Evolutionary conservation across 2,329 filamentous ascomycete species (phyloP), one percentile per base, ranked within the genome.

Genomic region (Verticillium dahliae): DNA sequence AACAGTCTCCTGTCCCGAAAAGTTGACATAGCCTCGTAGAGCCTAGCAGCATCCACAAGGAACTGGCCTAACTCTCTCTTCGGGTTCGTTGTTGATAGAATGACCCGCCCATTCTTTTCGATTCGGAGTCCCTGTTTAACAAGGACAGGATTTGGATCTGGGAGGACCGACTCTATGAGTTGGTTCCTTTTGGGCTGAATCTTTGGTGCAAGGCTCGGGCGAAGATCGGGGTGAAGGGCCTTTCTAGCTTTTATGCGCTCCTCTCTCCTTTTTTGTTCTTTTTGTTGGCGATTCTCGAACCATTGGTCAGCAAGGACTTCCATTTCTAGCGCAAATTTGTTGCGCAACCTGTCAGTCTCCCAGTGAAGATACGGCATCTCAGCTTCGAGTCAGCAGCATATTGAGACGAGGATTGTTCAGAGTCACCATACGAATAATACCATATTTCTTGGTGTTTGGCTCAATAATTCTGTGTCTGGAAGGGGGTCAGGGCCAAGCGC

Each of bases 331-430:
- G 45, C 45, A 27, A 52, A 52, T 9, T 52, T 66, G 0, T 69
- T 66, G 4, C 71, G 69, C 54, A 68, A 73, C 1, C 70, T 67
- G 10, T 75, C 73, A 0, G 72, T 75, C 38, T 79, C 76, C 75
- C 76, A 79, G 31, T 79, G 75, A 1, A 78, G 70, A 52, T 72
- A 78, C 1, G 75, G 75, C 71, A 76, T 74, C 75, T 78, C 13
- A n/a, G 11, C 9, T 10, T 11, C 18, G 11, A n/a, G 9, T 52
- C 18, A 52, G 45, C 18, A 10, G 1, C n/a, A 22, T 2, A 22
- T 11, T 6, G 11, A 1, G 6, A 52, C 2, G 22, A 0, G 34
- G 22, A 18, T 10, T 22, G 13, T 31, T 15, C 13, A 35, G 22
- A n/a, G 15, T 34, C 11, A 31, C 57, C 56, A 18, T 64, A 73